phyloP scores from a whole-genome alignment of 2,329 filamentous ascomycete species.

The Aspergillus niger region DNA sequence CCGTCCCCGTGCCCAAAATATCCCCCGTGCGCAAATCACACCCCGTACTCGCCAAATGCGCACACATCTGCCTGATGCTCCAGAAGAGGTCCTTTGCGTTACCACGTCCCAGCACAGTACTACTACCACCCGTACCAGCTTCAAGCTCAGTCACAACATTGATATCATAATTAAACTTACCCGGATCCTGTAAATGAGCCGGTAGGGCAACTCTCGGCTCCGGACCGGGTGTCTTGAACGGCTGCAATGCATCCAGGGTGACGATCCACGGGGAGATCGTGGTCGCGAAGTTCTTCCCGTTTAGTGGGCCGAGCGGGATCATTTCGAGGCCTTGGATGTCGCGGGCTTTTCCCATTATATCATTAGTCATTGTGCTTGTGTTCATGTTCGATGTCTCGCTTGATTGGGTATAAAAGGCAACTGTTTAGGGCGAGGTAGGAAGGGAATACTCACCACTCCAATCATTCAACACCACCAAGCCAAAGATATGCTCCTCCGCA shows the following conservation, averaged over 20 bases:
- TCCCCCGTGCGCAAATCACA: slow-evolving; percentile 34
- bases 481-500: slow-evolving; percentile 63
- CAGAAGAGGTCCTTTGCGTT: slow-evolving; percentile 29
- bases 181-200: slow-evolving; percentile 22
- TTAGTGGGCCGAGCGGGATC: slow-evolving; percentile 62
- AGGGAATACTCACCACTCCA: slow-evolving; percentile 46
- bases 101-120: slow-evolving; percentile 18
- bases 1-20: slow-evolving; percentile 36
- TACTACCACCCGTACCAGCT: neutral
- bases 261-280: slow-evolving; percentile 64
- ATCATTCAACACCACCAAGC: slow-evolving; percentile 63
- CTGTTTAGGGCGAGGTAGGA: too few species aligned
- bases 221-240: slow-evolving; percentile 23
- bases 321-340: slow-evolving; percentile 66
- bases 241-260: slow-evolving; percentile 60
- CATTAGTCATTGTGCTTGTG: too few species aligned
- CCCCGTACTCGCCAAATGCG: slow-evolving; percentile 33
- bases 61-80: slow-evolving; percentile 32
- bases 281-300: slow-evolving; percentile 63
- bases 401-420: too few species aligned
- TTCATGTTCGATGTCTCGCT: too few species aligned
- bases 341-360: slow-evolving; percentile 17
- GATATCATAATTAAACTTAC: slow-evolving; percentile 24
- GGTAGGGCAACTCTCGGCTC: slow-evolving; percentile 18
- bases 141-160: slow-evolving; percentile 24